phyloP scores from a whole-genome alignment of 768 basidiomycete species.

The Russula abietina region DNA sequence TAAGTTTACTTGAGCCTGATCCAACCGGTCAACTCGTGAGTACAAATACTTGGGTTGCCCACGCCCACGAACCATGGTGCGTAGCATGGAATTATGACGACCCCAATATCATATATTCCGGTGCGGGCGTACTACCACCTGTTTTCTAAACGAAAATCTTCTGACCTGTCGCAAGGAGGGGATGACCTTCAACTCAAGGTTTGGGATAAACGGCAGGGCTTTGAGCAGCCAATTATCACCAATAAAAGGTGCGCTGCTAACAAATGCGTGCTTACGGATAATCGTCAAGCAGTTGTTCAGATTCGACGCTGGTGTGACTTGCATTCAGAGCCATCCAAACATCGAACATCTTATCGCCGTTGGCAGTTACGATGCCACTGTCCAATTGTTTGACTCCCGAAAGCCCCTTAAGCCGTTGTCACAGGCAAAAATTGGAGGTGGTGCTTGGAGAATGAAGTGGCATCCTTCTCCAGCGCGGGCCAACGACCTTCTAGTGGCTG shows the following conservation, averaged over 20 bases:
- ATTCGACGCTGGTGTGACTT: constrained; percentile 89
- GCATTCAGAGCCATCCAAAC: constrained; percentile 79
- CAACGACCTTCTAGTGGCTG: constrained; percentile 81
- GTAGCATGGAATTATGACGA: constrained; percentile 90
- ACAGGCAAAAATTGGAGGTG: constrained; percentile 73
- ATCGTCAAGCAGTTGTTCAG: constrained; percentile 35
- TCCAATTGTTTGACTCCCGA: constrained; percentile 79
- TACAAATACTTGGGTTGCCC: constrained; percentile 70
- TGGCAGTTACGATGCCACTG: constrained; percentile 83
- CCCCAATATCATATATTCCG: constrained; percentile 73
- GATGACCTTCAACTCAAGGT: constrained; percentile 86
- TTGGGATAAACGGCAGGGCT: constrained; percentile 80
- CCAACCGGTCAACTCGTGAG: constrained; percentile 42
- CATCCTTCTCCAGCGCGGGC: constrained; percentile 67
- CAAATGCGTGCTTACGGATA: background rate
- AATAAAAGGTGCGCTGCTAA: constrained; percentile 56
- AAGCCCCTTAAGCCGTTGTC: constrained; percentile 53
- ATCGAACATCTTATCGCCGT: constrained; percentile 80
- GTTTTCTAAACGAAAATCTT: background rate
- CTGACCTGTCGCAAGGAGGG: constrained; percentile 53
- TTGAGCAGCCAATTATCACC: constrained; percentile 51
- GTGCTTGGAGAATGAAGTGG: constrained; percentile 96
- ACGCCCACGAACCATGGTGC: constrained; percentile 93
- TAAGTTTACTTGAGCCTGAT: constrained; percentile 55
- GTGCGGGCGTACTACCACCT: constrained; percentile 35